phyloP scores from a whole-genome alignment of 1,284 basidiomycete genomes.

The Phlebopus sp. region DNA sequence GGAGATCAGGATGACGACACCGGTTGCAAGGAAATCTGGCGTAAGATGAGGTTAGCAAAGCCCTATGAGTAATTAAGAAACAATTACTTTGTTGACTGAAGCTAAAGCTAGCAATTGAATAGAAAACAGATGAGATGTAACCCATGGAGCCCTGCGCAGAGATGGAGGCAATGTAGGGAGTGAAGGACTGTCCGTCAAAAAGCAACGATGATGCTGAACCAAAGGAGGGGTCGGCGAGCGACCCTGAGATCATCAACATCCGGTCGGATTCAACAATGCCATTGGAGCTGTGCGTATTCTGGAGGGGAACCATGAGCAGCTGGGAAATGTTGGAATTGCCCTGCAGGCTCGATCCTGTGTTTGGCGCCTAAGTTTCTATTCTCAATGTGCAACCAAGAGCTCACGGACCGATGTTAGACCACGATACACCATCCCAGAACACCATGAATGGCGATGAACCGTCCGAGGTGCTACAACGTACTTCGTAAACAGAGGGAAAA shows the following conservation, averaged over 20 bases:
- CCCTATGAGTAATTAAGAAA: not conserved
- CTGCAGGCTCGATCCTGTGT: conserved; percentile 52
- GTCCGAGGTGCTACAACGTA: conserved; percentile 45
- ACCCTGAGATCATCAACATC: conserved; percentile 88
- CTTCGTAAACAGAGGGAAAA: not conserved
- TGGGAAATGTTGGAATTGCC: conserved; percentile 70
- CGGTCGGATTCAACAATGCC: conserved; percentile 80
- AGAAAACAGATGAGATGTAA: conserved; percentile 77
- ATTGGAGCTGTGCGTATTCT: conserved; percentile 68
- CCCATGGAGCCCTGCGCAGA: conserved; percentile 70
- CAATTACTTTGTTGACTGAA: conserved; percentile 70
- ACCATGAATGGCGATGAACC: conserved; percentile 69
- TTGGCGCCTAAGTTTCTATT: not conserved
- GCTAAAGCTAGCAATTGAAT: conserved; percentile 73
- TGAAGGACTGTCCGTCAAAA: conserved; percentile 82
- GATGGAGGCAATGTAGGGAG: conserved; percentile 81
- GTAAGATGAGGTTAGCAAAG: conserved; percentile 16
- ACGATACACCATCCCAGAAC: conserved; percentile 79
- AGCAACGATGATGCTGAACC: conserved; percentile 84
- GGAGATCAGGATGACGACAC: conserved; percentile 93
- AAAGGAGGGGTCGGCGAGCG: conserved; percentile 65
- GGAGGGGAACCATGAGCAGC: conserved; percentile 87
- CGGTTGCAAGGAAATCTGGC: conserved; percentile 83
- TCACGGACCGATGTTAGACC: conserved; percentile 62
- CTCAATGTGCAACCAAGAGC: not conserved